Evolutionary conservation across 2,329 filamentous ascomycete genomes (phyloP).

Genomic region (Fusarium sp.): DNA sequence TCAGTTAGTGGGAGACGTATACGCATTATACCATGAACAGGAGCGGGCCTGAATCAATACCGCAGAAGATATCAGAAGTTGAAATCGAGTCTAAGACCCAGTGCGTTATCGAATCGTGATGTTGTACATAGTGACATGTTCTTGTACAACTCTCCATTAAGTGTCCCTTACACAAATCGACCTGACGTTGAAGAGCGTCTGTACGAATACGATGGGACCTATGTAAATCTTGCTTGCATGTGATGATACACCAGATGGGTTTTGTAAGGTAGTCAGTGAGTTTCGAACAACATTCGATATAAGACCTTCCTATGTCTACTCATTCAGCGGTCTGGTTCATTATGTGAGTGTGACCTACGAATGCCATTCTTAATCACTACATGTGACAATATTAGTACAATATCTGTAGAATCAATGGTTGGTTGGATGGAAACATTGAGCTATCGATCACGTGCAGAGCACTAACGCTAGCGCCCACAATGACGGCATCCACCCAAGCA

Average conservation of each 20-base stretch:
- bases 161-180: background rate
- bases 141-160: background rate
- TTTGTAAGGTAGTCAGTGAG: background rate
- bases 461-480: conserved; percentile 42
- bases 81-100: background rate
- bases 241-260: conserved; percentile 6
- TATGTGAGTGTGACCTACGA: conserved; percentile 21
- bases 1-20: conserved; percentile 12
- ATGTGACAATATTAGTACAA: conserved; percentile 17
- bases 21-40: conserved; percentile 35
- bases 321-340: background rate
- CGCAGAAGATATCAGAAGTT: conserved; percentile 4
- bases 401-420: background rate
- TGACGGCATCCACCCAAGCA: conserved; percentile 46
- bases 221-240: conserved; percentile 9
- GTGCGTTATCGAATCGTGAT: background rate
- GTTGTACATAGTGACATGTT: background rate
- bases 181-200: conserved; percentile 16
- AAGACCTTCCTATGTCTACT: background rate
- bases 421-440: conserved; percentile 18
- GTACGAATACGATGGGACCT: conserved; percentile 12
- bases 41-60: conserved; percentile 32
- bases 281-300: background rate
- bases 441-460: conserved; percentile 37
- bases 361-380: background rate